Evolutionary conservation across 225 moss, liverwort and hornwort species (phyloP).

Genomic region (Anthoceros angustus): DNA sequence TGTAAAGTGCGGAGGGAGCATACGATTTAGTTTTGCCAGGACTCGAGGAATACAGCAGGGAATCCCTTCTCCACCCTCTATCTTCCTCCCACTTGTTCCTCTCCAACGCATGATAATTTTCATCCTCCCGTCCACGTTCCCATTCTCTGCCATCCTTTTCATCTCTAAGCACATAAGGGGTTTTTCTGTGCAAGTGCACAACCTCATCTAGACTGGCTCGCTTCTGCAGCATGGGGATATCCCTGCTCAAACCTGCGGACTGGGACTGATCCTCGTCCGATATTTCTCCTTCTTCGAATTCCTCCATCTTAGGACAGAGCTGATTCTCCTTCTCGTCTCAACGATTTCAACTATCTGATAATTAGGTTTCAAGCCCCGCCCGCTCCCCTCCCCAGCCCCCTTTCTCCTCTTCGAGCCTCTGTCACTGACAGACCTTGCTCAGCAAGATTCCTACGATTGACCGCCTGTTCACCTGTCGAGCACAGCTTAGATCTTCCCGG

Average conservation of each 20-base stretch:
- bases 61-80: slow-evolving; percentile 29
- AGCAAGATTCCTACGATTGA: neutral
- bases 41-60: slow-evolving; percentile 28
- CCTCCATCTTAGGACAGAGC: slow-evolving; percentile 22
- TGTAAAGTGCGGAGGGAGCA: slow-evolving; percentile 55
- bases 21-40: slow-evolving; percentile 35
- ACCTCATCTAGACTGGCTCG: slow-evolving; percentile 40
- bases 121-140: slow-evolving; percentile 14
- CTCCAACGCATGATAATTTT: neutral
- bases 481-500: too few relatives aligned
- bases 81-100: slow-evolving; percentile 34
- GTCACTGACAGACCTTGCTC: neutral
- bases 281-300: slow-evolving; percentile 95
- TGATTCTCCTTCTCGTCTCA: slow-evolving; percentile 1
- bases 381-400: neutral
- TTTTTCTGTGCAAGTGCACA: slow-evolving; percentile 19
- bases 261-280: slow-evolving; percentile 42
- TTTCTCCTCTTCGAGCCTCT: neutral
- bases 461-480: neutral
- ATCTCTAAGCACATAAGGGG: slow-evolving; percentile 24
- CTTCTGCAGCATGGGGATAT: slow-evolving; percentile 21
- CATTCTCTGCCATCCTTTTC: slow-evolving; percentile 22
- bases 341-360: neutral
- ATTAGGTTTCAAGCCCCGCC: neutral
- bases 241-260: slow-evolving; percentile 11